Evolutionary conservation across 257 asterid genomes (phyloP), one percentile per base, ranked within the genome.

Genomic region (Przewalskia tangutica): DNA sequence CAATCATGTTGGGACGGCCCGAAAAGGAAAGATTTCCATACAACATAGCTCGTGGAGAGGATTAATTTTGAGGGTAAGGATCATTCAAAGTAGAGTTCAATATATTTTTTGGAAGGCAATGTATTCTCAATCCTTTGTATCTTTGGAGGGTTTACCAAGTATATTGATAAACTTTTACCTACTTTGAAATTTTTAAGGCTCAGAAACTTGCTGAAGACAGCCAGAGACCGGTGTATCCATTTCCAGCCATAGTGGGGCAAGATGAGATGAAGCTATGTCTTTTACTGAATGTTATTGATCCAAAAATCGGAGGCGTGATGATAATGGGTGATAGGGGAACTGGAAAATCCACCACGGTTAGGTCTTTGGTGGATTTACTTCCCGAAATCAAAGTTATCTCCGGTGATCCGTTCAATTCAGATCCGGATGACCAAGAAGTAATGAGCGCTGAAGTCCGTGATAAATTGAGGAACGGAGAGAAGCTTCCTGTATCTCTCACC

Each of bases 301-400:
- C 98, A 4, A 94, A 96, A 83, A 96, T 96, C n/a, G 98, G 99
- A 67, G 98, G 98, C 10, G 99, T 96, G 50, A 96, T 96, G 98
- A 96, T 96, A 65, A 94, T 96, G 99, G 97, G 98, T 6, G 98
- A 96, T 67, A 88, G 99, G 64, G 98, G 99, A 80, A 96, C 99
- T 0, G 98, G 99, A 77, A 96, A 96, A 79, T 96, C 99, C 48
- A 96, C 99, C 0, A 86, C 97, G 1, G 98, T 96, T 54, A 86
- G 99, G 63, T 94, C 98, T 7, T 86, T 96, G 80, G 91, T 89
- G 2, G 98, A 96, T 84, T 88, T 96, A 73, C 99, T 96, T 70
- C 99, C 99, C 1, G 93, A 91, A 80, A 96, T 96, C 79, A 58
- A 71, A 83, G 98, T 92, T 7, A 95, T 96, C 14, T 82, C 92